A percentile compares a stretch with the other conserved stretches of the same genome.
These are phyloP conservation scores for Annulohypoxylon moriforme DNA, from an alignment of 495 filamentous ascomycete species.

Conservation along the genomic window DNA sequence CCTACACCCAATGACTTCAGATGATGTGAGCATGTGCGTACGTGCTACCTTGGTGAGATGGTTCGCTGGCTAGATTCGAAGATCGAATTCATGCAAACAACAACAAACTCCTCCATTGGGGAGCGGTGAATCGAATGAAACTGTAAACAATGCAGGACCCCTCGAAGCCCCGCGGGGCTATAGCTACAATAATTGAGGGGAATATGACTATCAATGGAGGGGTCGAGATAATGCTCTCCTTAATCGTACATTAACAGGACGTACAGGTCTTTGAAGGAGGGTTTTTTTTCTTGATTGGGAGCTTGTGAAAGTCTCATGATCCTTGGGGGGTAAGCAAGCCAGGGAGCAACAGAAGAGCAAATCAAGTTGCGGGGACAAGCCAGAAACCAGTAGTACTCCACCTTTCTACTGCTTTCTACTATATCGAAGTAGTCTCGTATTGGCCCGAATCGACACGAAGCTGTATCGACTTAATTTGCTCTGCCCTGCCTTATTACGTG, in stretches of 20 bases:
- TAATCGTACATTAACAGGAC: not conserved
- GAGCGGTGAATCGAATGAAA: constrained; percentile 5
- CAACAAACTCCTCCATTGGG: not conserved
- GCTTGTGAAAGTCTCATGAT: constrained; percentile 16
- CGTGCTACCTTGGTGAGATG: not conserved
- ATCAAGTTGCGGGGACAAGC: constrained; percentile 30
- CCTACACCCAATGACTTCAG: constrained; percentile 25
- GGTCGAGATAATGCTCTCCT: not conserved
- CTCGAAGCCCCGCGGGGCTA: not conserved
- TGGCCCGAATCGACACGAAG: constrained; percentile 13
- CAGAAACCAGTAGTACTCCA: constrained; percentile 17
- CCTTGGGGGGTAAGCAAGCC: constrained; percentile 12
- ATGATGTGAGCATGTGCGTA: constrained; percentile 31
- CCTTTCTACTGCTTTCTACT: constrained; percentile 22
- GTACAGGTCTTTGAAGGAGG: not conserved
- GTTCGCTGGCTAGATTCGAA: not conserved
- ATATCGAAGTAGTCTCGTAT: constrained; percentile 30
- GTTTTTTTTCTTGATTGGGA: not conserved
- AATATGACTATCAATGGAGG: not conserved
- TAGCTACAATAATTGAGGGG: not conserved
- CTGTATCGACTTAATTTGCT: constrained; percentile 12
- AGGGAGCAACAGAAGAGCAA: constrained; percentile 6
- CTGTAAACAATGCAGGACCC: not conserved
- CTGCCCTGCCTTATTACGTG: constrained; percentile 30
- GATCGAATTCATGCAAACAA: constrained; percentile 10